These are phyloP conservation scores for Malus hybrid DNA, from an alignment of 331 rosid genomes.

Conservation along the genomic window DNA sequence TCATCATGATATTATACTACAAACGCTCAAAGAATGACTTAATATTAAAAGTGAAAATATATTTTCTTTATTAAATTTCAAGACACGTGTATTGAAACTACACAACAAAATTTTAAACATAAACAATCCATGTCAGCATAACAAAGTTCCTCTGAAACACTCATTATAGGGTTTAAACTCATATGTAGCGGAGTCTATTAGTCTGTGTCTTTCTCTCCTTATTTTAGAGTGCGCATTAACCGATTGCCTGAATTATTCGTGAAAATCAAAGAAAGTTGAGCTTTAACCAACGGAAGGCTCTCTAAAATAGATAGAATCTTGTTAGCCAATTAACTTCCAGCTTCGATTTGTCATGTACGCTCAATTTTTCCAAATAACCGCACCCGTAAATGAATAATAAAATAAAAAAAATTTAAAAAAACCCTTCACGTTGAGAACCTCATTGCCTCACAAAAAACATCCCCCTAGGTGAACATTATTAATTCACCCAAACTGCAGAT, in stretches of 20 bases:
- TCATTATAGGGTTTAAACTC: background rate
- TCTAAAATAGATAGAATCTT: conserved; percentile 31
- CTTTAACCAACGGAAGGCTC: conserved; percentile 26
- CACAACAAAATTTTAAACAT: background rate
- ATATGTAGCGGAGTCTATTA: background rate
- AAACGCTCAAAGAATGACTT: background rate
- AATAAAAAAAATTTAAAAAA: too few species aligned
- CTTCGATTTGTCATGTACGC: conserved; percentile 4
- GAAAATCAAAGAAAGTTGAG: background rate
- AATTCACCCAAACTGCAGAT: background rate
- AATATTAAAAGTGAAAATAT: background rate
- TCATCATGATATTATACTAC: background rate
- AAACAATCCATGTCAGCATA: background rate
- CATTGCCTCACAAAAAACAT: background rate
- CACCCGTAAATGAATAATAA: conserved; percentile 17
- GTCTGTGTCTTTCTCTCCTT: background rate
- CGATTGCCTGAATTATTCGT: background rate
- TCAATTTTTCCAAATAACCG: background rate
- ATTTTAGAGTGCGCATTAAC: background rate
- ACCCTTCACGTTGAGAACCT: conserved; percentile 15
- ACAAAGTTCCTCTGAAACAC: background rate
- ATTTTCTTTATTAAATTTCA: background rate
- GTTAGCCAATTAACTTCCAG: conserved; percentile 34
- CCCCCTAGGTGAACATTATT: conserved; percentile 2
- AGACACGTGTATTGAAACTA: background rate